These are phyloP conservation scores for Chlorella sorokiniana DNA, from an alignment of 139 green algal species.

Conservation along the genomic window DNA sequence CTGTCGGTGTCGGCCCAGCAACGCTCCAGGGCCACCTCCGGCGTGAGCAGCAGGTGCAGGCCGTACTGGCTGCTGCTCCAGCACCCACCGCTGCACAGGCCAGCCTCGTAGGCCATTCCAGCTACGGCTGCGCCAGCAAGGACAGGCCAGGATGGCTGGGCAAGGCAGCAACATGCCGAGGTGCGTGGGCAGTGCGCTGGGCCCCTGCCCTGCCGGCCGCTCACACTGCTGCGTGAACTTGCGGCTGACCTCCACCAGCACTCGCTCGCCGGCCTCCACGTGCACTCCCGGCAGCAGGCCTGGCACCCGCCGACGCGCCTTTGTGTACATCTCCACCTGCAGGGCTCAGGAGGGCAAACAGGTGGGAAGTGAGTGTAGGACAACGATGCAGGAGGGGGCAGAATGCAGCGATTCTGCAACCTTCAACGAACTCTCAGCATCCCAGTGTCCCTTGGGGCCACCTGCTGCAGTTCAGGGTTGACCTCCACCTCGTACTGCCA, in stretches of 20 bases:
- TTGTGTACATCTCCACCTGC: conserved; percentile 61
- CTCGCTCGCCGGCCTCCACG: conserved; percentile 45
- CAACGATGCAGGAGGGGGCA: background rate
- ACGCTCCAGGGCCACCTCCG: conserved; percentile 40
- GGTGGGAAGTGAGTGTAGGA: background rate
- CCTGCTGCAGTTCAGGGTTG: conserved; percentile 36
- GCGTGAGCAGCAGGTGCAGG: conserved; percentile 57
- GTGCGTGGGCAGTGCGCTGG: background rate
- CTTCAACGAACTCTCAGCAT: background rate
- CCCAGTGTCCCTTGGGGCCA: background rate
- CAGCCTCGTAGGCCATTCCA: background rate
- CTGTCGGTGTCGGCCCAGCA: conserved; percentile 60
- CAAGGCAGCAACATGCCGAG: background rate
- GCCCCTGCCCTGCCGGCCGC: background rate
- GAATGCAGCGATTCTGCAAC: background rate
- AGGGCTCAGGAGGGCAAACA: background rate
- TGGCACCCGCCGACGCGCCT: conserved; percentile 1
- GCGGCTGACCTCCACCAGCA: conserved; percentile 69
- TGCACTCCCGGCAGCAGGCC: conserved; percentile 23
- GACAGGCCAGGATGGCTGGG: background rate
- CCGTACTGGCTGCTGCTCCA: conserved; percentile 46
- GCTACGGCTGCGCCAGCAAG: conserved; percentile 5
- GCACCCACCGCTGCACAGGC: conserved; percentile 17
- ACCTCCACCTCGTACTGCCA: conserved; percentile 47
- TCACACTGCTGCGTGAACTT: conserved; percentile 56